Base-by-base conservation (phyloP, 306 rosid species). In the Inga leiocalycina region DNA sequence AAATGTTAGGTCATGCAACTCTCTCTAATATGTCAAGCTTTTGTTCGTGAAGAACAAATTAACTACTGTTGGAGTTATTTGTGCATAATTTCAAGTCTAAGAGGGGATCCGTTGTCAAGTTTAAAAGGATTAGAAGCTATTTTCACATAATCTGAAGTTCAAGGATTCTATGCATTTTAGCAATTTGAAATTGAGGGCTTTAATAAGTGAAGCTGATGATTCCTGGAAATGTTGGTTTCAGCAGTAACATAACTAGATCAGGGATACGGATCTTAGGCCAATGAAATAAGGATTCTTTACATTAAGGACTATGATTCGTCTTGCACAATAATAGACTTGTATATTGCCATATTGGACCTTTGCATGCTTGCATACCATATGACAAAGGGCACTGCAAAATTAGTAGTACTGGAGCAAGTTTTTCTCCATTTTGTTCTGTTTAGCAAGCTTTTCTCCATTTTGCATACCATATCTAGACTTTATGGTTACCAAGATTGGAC, bases 351-450 rank as follows among this genome's bases (percentile, higher is more conserved):
- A 15, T 16, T 51, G 74, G 37, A 56, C 17, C 65, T 19, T 32
- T 64, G 8, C 17, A 22, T 12, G 8, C 74, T 6, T 78, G 81
- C 9, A 11, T 78, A 64, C 48, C 35, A 45, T 78, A 46, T 30
- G 32, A 45, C 34, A 39, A 6, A 17, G 35, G 35, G 19, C 6
- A 64, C 16, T 64, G 49, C 22, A 32, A 65, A 64, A 39, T 68
- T 24, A 78, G 49, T 6, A 30, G 30, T 32, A n/a, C 67, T 61
- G 7, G 32, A n/a, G 45, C 62, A 46, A 30, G 54, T 3, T 45
- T 78, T 27, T 78, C 35, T 78, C 45, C 19, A 19, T 65, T 65
- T 34, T 46, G 56, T 78, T 17, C 24, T 46, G n/a, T 65, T 78
- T 64, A 46, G 54, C 22, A 22, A 13, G 27, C 27, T 24, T 24